phyloP scores from a whole-genome alignment of 257 asterid species.

The Gardenia jasminoides region DNA sequence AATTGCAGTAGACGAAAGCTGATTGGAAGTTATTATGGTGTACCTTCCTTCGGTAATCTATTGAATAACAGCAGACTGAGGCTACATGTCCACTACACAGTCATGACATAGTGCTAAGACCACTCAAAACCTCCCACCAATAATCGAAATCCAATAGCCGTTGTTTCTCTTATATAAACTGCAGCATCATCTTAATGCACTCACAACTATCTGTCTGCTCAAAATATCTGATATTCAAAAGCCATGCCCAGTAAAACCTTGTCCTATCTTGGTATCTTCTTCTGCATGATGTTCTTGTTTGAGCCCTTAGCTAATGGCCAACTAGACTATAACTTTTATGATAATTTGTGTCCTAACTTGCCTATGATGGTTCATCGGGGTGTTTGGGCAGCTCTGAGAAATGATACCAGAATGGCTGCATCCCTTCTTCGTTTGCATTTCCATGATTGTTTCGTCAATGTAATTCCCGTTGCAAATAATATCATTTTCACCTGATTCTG shows the following conservation, averaged over 20 bases:
- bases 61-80: slow-evolving; percentile 10
- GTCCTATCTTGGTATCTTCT: slow-evolving; percentile 7
- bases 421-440: slow-evolving; percentile 70
- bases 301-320: slow-evolving; percentile 21
- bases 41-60: slow-evolving; percentile 17
- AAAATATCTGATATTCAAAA: background rate
- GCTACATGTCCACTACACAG: slow-evolving; percentile 33
- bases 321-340: slow-evolving; percentile 46
- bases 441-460: slow-evolving; percentile 75
- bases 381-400: slow-evolving; percentile 55
- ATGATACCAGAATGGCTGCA: slow-evolving; percentile 67
- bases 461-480: slow-evolving; percentile 17
- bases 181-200: slow-evolving; percentile 1
- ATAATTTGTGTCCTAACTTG: slow-evolving; percentile 56
- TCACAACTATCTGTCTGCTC: slow-evolving; percentile 11
- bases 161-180: slow-evolving; percentile 42
- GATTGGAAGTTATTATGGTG: slow-evolving; percentile 28
- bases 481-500: background rate
- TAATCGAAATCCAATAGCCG: slow-evolving; percentile 6
- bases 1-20: background rate
- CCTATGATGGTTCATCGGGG: slow-evolving; percentile 43
- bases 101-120: slow-evolving; percentile 52
- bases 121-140: slow-evolving; percentile 46
- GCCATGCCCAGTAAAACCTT: slow-evolving; percentile 35
- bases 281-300: slow-evolving; percentile 18